A percentile compares a stretch with the other conserved stretches of the same genome.
Conservation (phyloP, 2,329 filamentous ascomycete species). For the Diaporthe humulicola region DNA sequence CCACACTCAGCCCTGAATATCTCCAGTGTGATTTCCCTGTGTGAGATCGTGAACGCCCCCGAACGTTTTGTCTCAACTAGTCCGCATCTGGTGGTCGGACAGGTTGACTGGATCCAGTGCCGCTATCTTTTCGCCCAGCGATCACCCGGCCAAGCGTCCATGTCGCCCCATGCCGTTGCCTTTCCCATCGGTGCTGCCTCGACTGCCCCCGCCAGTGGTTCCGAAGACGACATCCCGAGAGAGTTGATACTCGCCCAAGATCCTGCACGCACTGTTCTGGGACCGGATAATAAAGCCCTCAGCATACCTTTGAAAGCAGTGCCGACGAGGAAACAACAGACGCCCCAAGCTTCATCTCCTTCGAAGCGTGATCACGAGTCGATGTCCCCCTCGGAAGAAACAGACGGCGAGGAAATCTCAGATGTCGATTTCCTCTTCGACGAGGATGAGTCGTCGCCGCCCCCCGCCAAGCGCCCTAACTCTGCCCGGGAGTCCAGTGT, state of each 20-base stretch:
- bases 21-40: slow-evolving; percentile 75
- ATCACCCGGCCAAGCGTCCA: neutral
- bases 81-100: slow-evolving; percentile 79
- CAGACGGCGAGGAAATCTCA: slow-evolving; percentile 59
- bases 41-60: slow-evolving; percentile 86
- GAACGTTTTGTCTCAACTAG: slow-evolving; percentile 65
- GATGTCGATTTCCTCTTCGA: slow-evolving; percentile 55
- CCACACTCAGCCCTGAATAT: slow-evolving; percentile 75
- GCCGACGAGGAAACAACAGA: slow-evolving; percentile 34
- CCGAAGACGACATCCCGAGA: neutral
- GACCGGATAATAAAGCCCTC: slow-evolving; percentile 35
- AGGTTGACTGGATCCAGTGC: slow-evolving; percentile 90
- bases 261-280: slow-evolving; percentile 37
- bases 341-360: neutral
- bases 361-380: slow-evolving; percentile 42
- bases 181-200: neutral
- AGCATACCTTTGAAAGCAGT: slow-evolving; percentile 52
- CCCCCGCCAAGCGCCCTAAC: slow-evolving; percentile 23
- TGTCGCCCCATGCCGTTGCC: neutral
- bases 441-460: slow-evolving; percentile 36
- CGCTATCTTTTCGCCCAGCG: slow-evolving; percentile 78
- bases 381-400: slow-evolving; percentile 48
- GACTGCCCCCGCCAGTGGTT: neutral
- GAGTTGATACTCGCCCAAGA: slow-evolving; percentile 40
- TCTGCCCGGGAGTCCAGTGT: slow-evolving; percentile 38